phyloP scores from a whole-genome alignment of 176 grass and related monocot genomes.

The Triticum monococcum region DNA sequence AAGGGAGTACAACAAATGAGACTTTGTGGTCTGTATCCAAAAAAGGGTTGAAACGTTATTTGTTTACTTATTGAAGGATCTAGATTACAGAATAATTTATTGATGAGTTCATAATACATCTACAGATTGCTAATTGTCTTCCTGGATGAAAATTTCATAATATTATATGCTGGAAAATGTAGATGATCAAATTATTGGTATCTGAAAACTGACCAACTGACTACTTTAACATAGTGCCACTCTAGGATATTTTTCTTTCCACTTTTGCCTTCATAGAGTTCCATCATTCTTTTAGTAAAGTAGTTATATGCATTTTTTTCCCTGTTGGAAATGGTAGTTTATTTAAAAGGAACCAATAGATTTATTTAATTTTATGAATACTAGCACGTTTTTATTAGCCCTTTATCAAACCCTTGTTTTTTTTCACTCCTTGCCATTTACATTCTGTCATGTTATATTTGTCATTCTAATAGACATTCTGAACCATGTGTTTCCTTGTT shows the following conservation, averaged over 20 bases:
- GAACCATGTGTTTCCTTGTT: background rate
- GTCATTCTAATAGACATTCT: background rate
- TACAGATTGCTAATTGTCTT: background rate
- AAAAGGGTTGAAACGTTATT: background rate
- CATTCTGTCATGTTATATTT: background rate
- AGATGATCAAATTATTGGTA: background rate
- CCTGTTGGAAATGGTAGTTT: background rate
- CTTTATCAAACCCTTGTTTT: background rate
- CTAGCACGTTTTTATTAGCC: background rate
- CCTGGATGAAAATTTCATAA: background rate
- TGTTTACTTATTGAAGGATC: too few relatives aligned
- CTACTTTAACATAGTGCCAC: background rate
- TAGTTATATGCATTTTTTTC: background rate
- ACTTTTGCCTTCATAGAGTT: background rate
- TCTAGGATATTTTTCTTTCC: background rate
- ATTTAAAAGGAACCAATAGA: background rate
- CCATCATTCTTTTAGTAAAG: background rate
- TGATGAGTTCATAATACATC: background rate
- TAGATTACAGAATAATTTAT: background rate
- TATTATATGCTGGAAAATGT: background rate
- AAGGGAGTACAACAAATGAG: background rate
- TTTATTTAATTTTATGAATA: conserved; percentile 12
- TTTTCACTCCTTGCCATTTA: background rate
- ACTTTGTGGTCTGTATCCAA: background rate
- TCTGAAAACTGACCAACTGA: background rate